Conservation (phyloP, 805 yeast genomes). For the Candida stauntonica region DNA sequence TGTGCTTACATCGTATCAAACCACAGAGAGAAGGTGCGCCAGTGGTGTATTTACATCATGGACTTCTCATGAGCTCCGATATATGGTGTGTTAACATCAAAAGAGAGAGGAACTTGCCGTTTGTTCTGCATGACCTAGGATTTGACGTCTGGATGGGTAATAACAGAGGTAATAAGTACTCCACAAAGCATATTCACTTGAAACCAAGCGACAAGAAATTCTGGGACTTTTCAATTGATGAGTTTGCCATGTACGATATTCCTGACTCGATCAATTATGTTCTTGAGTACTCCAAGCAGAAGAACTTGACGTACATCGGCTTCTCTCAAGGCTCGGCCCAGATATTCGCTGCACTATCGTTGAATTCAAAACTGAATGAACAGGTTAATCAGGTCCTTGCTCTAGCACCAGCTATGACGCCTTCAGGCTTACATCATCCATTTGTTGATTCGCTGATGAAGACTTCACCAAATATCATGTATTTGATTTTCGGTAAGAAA, state of each 20-base stretch:
- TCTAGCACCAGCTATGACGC: slow-evolving; percentile 91
- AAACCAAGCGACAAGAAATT: slow-evolving; percentile 43
- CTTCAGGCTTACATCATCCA: slow-evolving; percentile 73
- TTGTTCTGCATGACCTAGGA: slow-evolving; percentile 71
- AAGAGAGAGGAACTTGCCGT: slow-evolving; percentile 60
- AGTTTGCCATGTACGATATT: slow-evolving; percentile 86
- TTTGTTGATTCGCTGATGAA: slow-evolving; percentile 72
- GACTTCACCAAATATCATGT: slow-evolving; percentile 72
- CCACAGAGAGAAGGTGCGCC: slow-evolving; percentile 33
- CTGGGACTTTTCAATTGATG: slow-evolving; percentile 92
- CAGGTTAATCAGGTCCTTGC: slow-evolving; percentile 63
- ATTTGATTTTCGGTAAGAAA: slow-evolving; percentile 66
- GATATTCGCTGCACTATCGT: slow-evolving; percentile 79
- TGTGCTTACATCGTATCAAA: slow-evolving; percentile 70
- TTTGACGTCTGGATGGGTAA: slow-evolving; percentile 95
- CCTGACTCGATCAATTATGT: slow-evolving; percentile 80
- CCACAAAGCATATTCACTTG: slow-evolving; percentile 63
- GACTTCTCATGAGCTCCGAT: slow-evolving; percentile 85
- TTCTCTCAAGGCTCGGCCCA: slow-evolving; percentile 95
- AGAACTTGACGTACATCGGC: slow-evolving; percentile 71
- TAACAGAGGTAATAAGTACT: slow-evolving; percentile 89
- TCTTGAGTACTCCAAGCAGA: slow-evolving; percentile 47
- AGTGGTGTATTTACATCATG: slow-evolving; percentile 86
- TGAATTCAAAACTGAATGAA: slow-evolving; percentile 58
- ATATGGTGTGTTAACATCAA: slow-evolving; percentile 58